Evolutionary conservation across 2,329 filamentous ascomycete genomes (phyloP), one percentile per base, ranked within the genome.

Genomic region (Boeremia exigua): DNA sequence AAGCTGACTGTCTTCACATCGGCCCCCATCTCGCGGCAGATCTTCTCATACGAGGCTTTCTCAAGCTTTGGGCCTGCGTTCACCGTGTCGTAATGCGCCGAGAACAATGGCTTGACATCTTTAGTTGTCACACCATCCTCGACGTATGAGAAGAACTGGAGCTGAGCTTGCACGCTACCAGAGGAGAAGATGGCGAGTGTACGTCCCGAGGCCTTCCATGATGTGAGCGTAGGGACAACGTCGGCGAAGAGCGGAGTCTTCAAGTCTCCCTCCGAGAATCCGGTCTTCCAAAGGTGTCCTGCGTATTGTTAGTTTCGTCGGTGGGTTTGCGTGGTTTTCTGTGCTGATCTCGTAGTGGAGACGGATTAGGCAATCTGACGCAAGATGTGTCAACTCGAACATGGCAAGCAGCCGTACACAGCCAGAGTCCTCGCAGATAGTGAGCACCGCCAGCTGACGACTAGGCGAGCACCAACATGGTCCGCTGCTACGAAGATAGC

Each of bases 121-220:
- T 82, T 76, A 7, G 83, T 75, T 4, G 56, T 65, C 19, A 63
- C 48, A 28, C 70, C 70, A 40, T 70, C 63, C 47, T 69, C 50
- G 28, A 81, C 77, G 67, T 92, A 86, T 57, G 82, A 81, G 75
- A 94, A 94, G 60, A 94, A 82, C 58, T 94, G 80, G 77, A 92
- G 91, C 80, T 95, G 91, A 12, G 91, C 91, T 17, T 88, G 82
- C 6, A 94, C 88, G 19, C 89, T 92, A 29, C 91, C 91, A 11
- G 89, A 92, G 4, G 89, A 92, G 78, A 93, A 95, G 69, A 95
- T 93, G 66, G 89, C 85, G 61, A 93, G 69, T 9, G 66, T 81
- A 58, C 85, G 78, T 25, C 82, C 83, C 28, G 79, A 74, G 14
- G 75, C 71, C 50, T 82, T 80, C 85, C 89, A 92, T 38, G 77